Base-by-base conservation (phyloP, 2,329 filamentous ascomycete genomes). In the Lasiodiplodia theobromae region DNA sequence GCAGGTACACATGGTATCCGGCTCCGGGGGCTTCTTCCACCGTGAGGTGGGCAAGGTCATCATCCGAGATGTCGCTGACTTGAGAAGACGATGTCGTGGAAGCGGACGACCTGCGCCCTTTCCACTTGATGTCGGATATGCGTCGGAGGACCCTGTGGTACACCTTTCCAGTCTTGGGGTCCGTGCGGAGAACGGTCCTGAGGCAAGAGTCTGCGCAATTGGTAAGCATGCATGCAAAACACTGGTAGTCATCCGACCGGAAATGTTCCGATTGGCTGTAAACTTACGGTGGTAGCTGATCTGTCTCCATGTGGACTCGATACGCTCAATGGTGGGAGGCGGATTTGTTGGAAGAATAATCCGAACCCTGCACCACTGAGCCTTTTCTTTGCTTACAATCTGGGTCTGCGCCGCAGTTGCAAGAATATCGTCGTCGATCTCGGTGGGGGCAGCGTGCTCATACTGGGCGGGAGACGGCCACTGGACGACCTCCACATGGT, bases 381-480 rank as follows among this genome's bases (percentile, higher is more conserved):
- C 52, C 16, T 54, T 25, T n/a, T 54, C 52, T 34, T 5, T 31
- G 28, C 52, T 54, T 25, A 54, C 52, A 18, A 54, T 54, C 14
- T 54, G 52, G 14, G 52, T 34, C 25, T 54, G 52, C 31, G 52
- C 52, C 18, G 52, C 23, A 18, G 52, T 54, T 4, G 52, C 52
- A 11, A 54, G 52, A 11, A 54, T 34, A 11, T 54, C 52, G 25
- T 54, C 52, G 52, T 54, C 52, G 52, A 54, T 54, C 52, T 54
- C 52, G 18, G 52, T n/a, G 25, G 52, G 31, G 52, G 25, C 14
- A 11, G 31, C 14, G 2, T 54, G 52, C 3, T 54, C 52, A 7
- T 25, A 18, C 4, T 18, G 25, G 2, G 25, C 28, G 18, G 28
- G 10, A 54, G 52, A 34, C 5, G 23, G 23, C 14, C 31, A 54